Evolutionary conservation across 768 basidiomycete genomes (phyloP), one percentile per base, ranked within the genome.

Genomic region (Tubosaeta sp.): DNA sequence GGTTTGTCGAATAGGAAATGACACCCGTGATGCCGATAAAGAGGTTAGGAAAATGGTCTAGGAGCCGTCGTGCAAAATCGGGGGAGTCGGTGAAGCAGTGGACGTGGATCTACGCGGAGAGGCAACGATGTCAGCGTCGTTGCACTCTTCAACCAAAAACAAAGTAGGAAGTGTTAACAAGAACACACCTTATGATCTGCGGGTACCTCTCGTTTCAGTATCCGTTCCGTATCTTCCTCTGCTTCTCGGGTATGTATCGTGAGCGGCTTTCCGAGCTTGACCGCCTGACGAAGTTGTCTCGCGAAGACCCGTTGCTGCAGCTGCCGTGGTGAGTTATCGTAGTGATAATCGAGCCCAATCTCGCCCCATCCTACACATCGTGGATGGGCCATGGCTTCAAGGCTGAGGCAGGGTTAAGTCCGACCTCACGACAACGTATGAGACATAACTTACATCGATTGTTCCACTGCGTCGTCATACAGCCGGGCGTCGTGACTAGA

Each of bases 61-160:
- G 73, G 14, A 94, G 73, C 3, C 84, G 76, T 34, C 73, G 73
- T 0, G 85, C 91, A 56, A 92, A 85, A 18, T 73, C 82, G 1
- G 88, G 88, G 0, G 84, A 74, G 64, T 93, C 90, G 2, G 90
- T 92, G 67, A 88, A 94, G 62, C 91, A 94, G 57, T 94, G 92
- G 5, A 94, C 75, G 59, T 94, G 91, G 25, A 94, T 84, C 84
- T 89, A 52, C 32, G 3, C 27, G 21, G 16, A 14, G 21, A 32
- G 22, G 6, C 13, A n/a, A 13, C n/a, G 34, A 16, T 9, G 36
- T 55, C 35, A 44, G 21, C 21, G 32, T 14, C 14, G 14, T 13
- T 14, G 12, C 32, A 13, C n/a, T n/a, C n/a, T n/a, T n/a, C n/a
- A n/a, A n/a, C 32, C 25, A 27, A 34, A 34, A 31, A 25, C n/a